phyloP scores from a whole-genome alignment of 2,329 filamentous ascomycete species.

The Orbilia blumenaviensis region DNA sequence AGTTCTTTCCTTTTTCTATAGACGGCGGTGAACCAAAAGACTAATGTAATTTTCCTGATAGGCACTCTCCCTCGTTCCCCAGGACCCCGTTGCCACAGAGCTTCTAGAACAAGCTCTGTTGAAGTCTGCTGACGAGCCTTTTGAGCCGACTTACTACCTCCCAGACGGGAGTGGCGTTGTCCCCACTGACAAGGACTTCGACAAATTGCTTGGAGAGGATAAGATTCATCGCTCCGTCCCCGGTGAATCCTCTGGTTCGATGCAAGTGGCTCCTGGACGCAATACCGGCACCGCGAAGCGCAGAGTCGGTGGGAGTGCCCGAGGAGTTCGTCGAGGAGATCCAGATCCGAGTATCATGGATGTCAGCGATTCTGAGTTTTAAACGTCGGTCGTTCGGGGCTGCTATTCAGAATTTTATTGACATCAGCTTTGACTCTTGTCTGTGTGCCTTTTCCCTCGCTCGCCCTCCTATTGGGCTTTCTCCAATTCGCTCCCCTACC shows the following conservation, averaged over 20 bases:
- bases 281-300: slow-evolving; percentile 25
- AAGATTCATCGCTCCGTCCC: slow-evolving; percentile 15
- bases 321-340: slow-evolving; percentile 26
- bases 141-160: slow-evolving; percentile 35
- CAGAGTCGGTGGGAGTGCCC: slow-evolving; percentile 3
- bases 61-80: slow-evolving; percentile 78
- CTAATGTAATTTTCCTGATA: slow-evolving; percentile 11
- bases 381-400: neutral
- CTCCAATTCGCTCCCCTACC: too few relatives aligned
- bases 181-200: slow-evolving; percentile 35
- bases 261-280: neutral
- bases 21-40: neutral
- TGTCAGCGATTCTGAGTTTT: slow-evolving; percentile 49
- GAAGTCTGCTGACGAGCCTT: slow-evolving; percentile 65
- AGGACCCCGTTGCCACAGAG: slow-evolving; percentile 83
- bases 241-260: neutral
- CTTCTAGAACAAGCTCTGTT: slow-evolving; percentile 74
- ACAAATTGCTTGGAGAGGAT: slow-evolving; percentile 36
- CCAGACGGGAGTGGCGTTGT: slow-evolving; percentile 12
- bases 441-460: too few relatives aligned
- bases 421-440: neutral
- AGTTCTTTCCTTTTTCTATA: neutral
- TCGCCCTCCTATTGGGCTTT: neutral
- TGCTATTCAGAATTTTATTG: neutral
- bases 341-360: slow-evolving; percentile 45